Base-by-base conservation (phyloP, 257 asterid species). In the Schizonepeta tenuifolia region DNA sequence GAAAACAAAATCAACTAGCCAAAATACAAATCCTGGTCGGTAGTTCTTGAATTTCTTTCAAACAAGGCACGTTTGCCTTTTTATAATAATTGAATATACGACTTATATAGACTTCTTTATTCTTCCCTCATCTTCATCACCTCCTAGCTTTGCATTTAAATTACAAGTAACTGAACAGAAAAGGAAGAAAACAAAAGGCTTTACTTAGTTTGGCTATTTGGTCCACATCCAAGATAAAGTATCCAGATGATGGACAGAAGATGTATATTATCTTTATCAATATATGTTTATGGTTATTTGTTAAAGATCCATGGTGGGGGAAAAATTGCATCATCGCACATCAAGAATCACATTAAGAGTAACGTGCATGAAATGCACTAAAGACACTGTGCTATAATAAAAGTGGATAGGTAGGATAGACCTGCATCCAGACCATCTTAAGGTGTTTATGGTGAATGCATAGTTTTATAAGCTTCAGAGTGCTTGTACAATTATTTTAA, bases 1-100 rank as follows among this genome's bases (percentile, higher is more conserved):
- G 59, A 20, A 66, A 18, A 53, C n/a, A 18, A 12, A n/a, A 72
- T 1, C 50, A 49, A 28, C 47, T 38, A 50, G 35, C 22, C 46
- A 35, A 40, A 54, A 57, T 31, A 49, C 3, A 49, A 28, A 10
- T 56, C 21, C 67, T 26, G 10, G 13, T 21, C 24, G 17, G 65
- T 60, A 69, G 57, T 49, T 49, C 71, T 36, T 17, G 38, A 31
- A 18, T 15, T 31, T 51, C 57, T 15, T 41, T 18, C 60, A 47
- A 66, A 53, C 58, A 65, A 51, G 38, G 40, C 38, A 75, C 3
- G 54, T 31, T 31, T 41, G n/a, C 71, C 26, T 43, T 15, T 61
- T 43, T 24, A 40, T 53, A 61, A 65, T 50, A 18, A 71, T 62
- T 54, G 62, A 46, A 71, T 59, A 70, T 33, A 80, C 22, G 43